Base-by-base conservation (phyloP, 1,284 basidiomycete genomes). In the Ustilago xerochloae region DNA sequence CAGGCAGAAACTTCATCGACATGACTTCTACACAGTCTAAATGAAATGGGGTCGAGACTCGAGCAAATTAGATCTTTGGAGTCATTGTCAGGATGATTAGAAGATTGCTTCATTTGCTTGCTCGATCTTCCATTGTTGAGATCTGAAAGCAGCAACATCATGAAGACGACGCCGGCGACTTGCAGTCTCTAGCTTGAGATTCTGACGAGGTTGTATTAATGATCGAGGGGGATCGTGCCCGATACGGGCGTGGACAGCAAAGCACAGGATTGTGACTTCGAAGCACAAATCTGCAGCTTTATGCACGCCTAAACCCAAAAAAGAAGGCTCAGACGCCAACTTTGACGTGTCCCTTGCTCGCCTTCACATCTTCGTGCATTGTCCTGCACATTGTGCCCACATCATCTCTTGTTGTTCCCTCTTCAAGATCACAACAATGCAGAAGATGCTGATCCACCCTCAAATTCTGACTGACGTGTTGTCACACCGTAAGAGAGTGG, bases 381-480 rank as follows among this genome's bases (percentile, higher is more conserved):
- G 38, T 41, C 51, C 24, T 38, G 43, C 20, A 51, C 49, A 49
- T 33, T 30, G n/a, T n/a, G n/a, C n/a, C n/a, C n/a, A n/a, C 20
- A 9, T 8, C 16, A 33, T 49, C 28, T 30, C 46, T 15, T 30
- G 20, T 38, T 45, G 22, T 13, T 16, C 18, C 38, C 47, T 56
- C 48, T 52, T 13, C 53, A 63, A 63, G 49, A 57, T 58, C 54
- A 63, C 62, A 63, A 46, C 26, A 10, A 16, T 51, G 60, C 52
- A 49, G 52, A 24, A n/a, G n/a, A n/a, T n/a, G n/a, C n/a, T n/a
- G n/a, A n/a, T n/a, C 29, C 50, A 22, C 36, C 28, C 36, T 33
- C 3, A 18, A 18, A 36, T 22, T 18, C 38, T 20, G 2, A 30
- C 48, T 50, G 30, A n/a, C 16, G 20, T 50, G n/a, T 41, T 29